Conservation (phyloP, 306 rosid genomes). For the Cicer yamashitae region DNA sequence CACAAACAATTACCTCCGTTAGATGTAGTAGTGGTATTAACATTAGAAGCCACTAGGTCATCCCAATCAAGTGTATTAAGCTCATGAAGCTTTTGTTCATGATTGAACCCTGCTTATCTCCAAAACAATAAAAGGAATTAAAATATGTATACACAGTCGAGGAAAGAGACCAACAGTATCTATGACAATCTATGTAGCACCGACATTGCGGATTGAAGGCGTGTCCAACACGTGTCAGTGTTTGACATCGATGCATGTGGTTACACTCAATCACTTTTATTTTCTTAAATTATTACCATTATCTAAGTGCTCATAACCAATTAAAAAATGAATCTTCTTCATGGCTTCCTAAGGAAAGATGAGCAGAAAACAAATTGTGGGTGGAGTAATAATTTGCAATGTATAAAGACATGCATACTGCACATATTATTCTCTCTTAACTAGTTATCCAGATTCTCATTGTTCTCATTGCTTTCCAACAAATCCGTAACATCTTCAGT, state of each 20-base stretch:
- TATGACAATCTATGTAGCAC: background rate
- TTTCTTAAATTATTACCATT: no score
- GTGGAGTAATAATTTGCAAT: constrained; percentile 6
- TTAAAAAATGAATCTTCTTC: constrained; percentile 2
- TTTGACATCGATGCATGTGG: no score
- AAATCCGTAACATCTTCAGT: constrained; percentile 10
- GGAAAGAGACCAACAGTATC: constrained; percentile 36
- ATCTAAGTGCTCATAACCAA: constrained; percentile 1
- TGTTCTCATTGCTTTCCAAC: background rate
- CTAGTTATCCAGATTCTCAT: background rate
- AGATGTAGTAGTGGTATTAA: constrained; percentile 46
- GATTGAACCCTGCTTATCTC: constrained; percentile 59
- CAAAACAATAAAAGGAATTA: constrained; percentile 44
- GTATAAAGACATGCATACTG: constrained; percentile 15
- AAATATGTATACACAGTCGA: constrained; percentile 37
- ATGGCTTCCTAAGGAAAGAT: constrained; percentile 31
- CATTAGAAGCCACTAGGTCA: constrained; percentile 72
- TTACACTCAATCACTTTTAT: no score
- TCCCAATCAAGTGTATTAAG: constrained; percentile 98
- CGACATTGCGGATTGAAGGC: no score
- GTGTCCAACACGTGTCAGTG: no score
- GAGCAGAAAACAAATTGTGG: background rate
- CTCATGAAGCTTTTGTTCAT: constrained; percentile 77
- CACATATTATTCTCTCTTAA: constrained; percentile 13
- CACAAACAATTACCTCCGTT: constrained; percentile 67